These are phyloP conservation scores for Lophiostoma macrostomum DNA, from an alignment of 495 filamentous ascomycete genomes.

Conservation along the genomic window DNA sequence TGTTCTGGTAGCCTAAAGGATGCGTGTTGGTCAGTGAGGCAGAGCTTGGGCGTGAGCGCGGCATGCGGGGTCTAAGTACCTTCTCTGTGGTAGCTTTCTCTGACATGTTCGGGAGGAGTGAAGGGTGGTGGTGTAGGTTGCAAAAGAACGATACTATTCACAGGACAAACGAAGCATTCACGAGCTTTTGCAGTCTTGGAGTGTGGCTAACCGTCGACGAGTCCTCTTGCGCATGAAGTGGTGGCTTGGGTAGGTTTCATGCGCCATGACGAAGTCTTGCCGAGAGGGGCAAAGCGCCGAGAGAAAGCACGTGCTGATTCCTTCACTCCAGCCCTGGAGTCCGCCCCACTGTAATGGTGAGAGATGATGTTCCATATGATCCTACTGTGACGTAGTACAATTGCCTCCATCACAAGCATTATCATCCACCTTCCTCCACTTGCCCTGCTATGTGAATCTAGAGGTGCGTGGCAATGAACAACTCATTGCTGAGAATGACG, in stretches of 20 bases:
- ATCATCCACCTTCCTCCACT: no score
- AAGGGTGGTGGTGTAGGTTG: neutral
- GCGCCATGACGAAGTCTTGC: slow-evolving; percentile 7
- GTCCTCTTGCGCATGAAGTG: slow-evolving; percentile 5
- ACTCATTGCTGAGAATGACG: no score
- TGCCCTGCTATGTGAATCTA: no score
- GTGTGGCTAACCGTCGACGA: neutral
- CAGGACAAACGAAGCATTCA: neutral
- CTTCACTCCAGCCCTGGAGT: no score
- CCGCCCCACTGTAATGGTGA: no score
- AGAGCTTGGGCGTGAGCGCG: neutral
- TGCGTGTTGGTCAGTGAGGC: slow-evolving; percentile 8
- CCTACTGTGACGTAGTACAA: no score
- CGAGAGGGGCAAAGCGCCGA: slow-evolving; percentile 4
- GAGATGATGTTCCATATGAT: no score
- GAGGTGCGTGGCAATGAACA: no score
- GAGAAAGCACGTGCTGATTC: no score
- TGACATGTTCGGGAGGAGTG: slow-evolving; percentile 6
- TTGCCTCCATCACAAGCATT: no score
- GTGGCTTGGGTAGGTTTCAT: slow-evolving; percentile 8
- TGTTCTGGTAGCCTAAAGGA: slow-evolving; percentile 13
- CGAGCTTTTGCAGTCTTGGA: neutral
- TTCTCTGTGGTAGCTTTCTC: slow-evolving; percentile 18
- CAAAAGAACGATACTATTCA: neutral
- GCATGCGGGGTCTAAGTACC: neutral